Evolutionary conservation across 345 rosid genomes (phyloP).

Genomic region (Eucalyptus melliodora): DNA sequence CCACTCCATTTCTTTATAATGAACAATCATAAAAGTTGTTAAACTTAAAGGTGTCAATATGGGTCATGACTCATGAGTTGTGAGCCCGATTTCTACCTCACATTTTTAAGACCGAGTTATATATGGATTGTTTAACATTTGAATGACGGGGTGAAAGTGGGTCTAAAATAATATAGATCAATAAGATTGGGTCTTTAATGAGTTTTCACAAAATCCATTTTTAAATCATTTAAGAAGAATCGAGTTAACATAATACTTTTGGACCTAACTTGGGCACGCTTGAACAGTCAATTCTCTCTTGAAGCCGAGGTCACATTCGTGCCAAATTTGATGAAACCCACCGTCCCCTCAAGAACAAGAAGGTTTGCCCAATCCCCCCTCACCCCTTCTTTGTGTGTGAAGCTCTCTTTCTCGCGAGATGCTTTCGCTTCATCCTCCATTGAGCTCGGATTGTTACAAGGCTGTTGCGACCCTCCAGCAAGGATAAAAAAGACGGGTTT

Average conservation of each 20-base stretch:
- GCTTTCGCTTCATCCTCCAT: not conserved
- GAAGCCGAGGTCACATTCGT: not conserved
- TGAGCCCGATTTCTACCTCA: fast-evolving
- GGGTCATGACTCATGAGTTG: not conserved
- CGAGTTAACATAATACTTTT: not conserved
- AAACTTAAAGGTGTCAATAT: not conserved
- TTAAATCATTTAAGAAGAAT: not conserved
- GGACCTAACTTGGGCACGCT: not conserved
- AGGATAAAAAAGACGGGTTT: not conserved
- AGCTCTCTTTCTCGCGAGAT: not conserved
- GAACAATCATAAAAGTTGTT: not conserved
- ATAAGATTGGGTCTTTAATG: not conserved
- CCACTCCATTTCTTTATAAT: not conserved
- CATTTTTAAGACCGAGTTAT: not conserved
- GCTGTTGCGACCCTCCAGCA: not conserved
- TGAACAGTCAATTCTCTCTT: fast-evolving
- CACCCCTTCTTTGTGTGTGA: not conserved
- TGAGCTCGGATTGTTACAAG: not conserved
- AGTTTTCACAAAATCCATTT: not conserved
- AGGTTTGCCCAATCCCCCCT: not conserved
- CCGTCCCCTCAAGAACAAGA: not conserved
- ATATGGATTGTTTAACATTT: not conserved
- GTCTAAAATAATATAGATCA: not conserved
- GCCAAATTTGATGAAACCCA: not conserved
- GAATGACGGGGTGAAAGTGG: not conserved